phyloP scores from a whole-genome alignment of 139 green algal genomes.

The Coelastrella sp. region DNA sequence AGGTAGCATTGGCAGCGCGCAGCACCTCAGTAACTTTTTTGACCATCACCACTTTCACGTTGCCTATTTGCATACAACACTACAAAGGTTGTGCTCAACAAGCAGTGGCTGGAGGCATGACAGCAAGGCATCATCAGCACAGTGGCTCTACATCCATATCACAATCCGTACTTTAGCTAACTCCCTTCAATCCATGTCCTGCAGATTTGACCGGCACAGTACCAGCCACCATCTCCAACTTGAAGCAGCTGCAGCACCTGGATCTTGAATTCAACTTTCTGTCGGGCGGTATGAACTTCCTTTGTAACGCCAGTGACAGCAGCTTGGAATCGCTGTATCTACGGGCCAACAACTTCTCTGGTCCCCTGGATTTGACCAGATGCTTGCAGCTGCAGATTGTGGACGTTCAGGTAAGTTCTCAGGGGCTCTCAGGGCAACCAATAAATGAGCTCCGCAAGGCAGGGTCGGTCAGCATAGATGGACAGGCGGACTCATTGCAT shows the following conservation, averaged over 20 bases:
- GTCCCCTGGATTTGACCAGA: background rate
- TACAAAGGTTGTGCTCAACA: too few relatives aligned
- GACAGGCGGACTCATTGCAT: too few relatives aligned
- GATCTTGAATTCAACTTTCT: slow-evolving; percentile 46
- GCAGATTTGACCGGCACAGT: slow-evolving; percentile 27
- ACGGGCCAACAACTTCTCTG: slow-evolving; percentile 36
- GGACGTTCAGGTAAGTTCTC: slow-evolving; percentile 30
- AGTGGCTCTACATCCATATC: background rate
- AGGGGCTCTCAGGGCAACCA: too few relatives aligned
- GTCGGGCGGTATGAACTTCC: background rate
- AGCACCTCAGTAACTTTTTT: too few relatives aligned
- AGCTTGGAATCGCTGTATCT: background rate
- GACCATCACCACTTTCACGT: too few relatives aligned
- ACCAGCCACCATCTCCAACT: background rate
- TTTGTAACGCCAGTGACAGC: background rate
- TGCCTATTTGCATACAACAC: too few relatives aligned
- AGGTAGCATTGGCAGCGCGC: too few relatives aligned
- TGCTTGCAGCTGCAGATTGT: slow-evolving; percentile 5
- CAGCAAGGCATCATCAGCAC: background rate
- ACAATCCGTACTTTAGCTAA: background rate
- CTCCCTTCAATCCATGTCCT: background rate
- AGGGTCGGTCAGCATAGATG: too few relatives aligned
- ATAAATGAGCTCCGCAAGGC: too few relatives aligned
- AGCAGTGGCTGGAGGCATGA: too few relatives aligned
- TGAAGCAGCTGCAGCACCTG: background rate